A percentile compares a stretch with the other conserved stretches of the same genome.
Evolutionary conservation across 148 eudicot species (phyloP).

Genomic region (Rhododendron simsii): DNA sequence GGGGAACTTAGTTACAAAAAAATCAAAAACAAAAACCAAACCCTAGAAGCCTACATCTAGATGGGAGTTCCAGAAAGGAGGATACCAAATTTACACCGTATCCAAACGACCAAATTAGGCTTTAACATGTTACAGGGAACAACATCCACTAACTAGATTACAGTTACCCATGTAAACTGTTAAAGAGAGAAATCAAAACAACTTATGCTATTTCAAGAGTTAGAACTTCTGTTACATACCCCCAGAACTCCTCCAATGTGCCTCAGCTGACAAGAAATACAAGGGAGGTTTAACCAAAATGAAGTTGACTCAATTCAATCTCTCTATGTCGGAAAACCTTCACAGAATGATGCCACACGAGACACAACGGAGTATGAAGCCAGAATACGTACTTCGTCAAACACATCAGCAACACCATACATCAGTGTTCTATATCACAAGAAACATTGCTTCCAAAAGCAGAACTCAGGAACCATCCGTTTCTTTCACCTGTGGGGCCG

Average conservation of each 20-base stretch:
- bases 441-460: slow-evolving; percentile 6
- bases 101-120: not conserved
- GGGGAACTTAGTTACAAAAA: not conserved
- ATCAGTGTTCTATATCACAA: not conserved
- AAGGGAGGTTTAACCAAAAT: not conserved
- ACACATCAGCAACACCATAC: not conserved
- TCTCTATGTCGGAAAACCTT: not conserved
- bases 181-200: not conserved
- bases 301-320: not conserved
- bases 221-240: not conserved
- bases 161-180: not conserved
- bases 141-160: not conserved
- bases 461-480: slow-evolving; percentile 24
- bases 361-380: not conserved
- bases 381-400: not conserved
- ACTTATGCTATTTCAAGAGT: not conserved
- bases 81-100: not conserved
- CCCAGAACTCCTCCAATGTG: not conserved
- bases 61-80: not conserved
- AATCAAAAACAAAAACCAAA: not conserved
- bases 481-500: slow-evolving; percentile 22
- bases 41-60: not conserved
- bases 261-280: not conserved
- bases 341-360: not conserved
- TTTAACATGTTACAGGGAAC: not conserved